phyloP scores from a whole-genome alignment of 139 green algal species.

The Chlorella ohadii region DNA sequence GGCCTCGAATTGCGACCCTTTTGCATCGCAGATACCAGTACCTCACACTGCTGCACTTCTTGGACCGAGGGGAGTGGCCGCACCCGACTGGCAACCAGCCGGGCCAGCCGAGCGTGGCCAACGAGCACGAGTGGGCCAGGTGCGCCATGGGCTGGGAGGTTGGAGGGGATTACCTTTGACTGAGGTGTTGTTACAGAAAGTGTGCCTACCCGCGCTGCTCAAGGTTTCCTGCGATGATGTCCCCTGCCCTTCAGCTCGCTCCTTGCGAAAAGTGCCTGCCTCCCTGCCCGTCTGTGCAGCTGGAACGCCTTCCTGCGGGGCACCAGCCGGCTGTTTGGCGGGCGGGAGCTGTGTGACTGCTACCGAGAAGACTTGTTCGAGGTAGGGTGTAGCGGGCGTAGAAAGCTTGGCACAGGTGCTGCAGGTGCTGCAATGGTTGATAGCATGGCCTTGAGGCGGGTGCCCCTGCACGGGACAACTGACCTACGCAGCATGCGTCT shows the following conservation, averaged over 20 bases:
- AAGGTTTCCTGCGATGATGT: too few species aligned
- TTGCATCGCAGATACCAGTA: constrained; percentile 17
- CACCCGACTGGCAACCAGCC: background rate
- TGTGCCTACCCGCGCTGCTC: too few species aligned
- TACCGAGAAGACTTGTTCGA: background rate
- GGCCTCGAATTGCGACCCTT: too few species aligned
- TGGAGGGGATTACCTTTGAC: too few species aligned
- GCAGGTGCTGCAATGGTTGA: too few species aligned
- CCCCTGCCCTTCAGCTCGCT: background rate
- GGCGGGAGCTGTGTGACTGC: constrained; percentile 28
- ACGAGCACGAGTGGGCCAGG: constrained; percentile 31
- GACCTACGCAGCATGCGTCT: too few species aligned
- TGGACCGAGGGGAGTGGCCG: constrained; percentile 7
- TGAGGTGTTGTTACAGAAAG: too few species aligned
- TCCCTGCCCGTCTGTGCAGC: background rate
- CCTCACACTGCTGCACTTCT: constrained; percentile 19
- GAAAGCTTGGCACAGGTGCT: too few species aligned
- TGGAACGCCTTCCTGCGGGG: constrained; percentile 30
- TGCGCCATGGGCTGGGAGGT: too few species aligned
- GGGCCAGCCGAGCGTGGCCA: constrained; percentile 14
- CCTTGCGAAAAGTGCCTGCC: background rate
- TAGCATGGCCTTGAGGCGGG: too few species aligned
- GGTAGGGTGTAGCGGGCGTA: too few species aligned
- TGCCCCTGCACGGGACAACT: too few species aligned
- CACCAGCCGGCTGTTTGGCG: constrained; percentile 8